Base-by-base conservation (phyloP, 306 rosid genomes). In the Acacia crassicarpa region DNA sequence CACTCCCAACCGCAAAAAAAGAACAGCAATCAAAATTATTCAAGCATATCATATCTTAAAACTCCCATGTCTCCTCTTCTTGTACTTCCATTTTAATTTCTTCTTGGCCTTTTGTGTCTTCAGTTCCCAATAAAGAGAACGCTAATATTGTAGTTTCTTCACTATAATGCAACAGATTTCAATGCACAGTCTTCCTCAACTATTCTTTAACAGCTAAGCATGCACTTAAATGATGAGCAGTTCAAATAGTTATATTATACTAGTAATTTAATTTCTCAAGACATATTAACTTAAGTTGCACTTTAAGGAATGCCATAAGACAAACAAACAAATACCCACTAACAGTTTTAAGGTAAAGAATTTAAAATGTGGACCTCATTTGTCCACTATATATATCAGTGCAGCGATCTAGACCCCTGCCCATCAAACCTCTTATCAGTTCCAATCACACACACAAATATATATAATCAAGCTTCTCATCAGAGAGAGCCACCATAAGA, bases 291-390 rank as follows among this genome's bases (percentile, higher is more conserved):
- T 27, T 27, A 14, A 73, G 62, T 74, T 81, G 71, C 82, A 87
- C 87, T 84, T 87, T 83, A 63, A 77, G 51, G 80, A 67, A 79
- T 17, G 70, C 40, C 85, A 78, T 48, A 76, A 88, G 87, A 85
- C 81, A 90, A 80, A 80, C 66, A 58, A 77, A 63, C 16, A 63
- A 63, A 82, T 75, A 72, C 80, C 80, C 70, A 73, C 43, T 78
- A 78, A 23, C 53, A 77, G 75, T 83, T 83, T 83, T 70, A 73
- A 72, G 84, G 72, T 83, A 83, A 78, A 72, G 63, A 84, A 82
- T 66, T 85, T 38, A 15, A 16, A 44, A 68, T 58, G 91, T 88
- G 95, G 92, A 78, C 89, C 92, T 87, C 80, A 38, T 15, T 23
- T 17, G 56, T 66, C 10, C 27, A 41, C 63, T 66, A 32, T 56